Conservation (phyloP, 805 yeast species). For the Nadsonia fulvescens region DNA sequence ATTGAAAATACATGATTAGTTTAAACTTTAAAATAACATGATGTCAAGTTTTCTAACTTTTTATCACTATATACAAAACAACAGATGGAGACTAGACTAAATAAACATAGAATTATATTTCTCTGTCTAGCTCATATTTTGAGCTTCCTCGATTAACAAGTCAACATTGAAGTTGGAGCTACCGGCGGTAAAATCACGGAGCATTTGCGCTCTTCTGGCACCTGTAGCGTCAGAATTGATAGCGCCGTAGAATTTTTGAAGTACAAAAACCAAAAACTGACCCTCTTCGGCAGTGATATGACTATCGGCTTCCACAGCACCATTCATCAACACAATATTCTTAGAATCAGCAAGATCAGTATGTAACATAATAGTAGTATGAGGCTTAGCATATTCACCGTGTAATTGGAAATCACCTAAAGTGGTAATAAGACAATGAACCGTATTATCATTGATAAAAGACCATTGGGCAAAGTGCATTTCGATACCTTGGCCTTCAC, state of each 20-base stretch:
- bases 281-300: slow-evolving; percentile 56
- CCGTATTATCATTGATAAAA: slow-evolving; percentile 64
- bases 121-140: slow-evolving; percentile 31
- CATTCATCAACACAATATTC: slow-evolving; percentile 66
- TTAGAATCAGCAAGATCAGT: slow-evolving; percentile 46
- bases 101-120: too few species aligned
- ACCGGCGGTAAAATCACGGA: slow-evolving; percentile 57
- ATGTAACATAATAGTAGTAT: slow-evolving; percentile 79
- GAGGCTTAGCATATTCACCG: slow-evolving; percentile 85
- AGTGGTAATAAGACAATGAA: slow-evolving; percentile 81
- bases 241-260: slow-evolving; percentile 38
- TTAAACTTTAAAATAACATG: too few species aligned
- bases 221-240: slow-evolving; percentile 15
- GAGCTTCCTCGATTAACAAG: slow-evolving; percentile 49
- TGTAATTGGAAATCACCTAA: slow-evolving; percentile 84
- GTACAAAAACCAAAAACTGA: slow-evolving; percentile 33
- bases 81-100: too few species aligned
- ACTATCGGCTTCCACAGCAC: slow-evolving; percentile 57
- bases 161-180: slow-evolving; percentile 48
- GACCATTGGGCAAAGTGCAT: slow-evolving; percentile 90
- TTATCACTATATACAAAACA: too few species aligned
- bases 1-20: too few species aligned
- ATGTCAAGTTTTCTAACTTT: too few species aligned
- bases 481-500: slow-evolving; percentile 33
- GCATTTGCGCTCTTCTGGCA: slow-evolving; percentile 35